Conservation (phyloP, 257 asterid genomes). For the Phtheirospermum japonicum region DNA sequence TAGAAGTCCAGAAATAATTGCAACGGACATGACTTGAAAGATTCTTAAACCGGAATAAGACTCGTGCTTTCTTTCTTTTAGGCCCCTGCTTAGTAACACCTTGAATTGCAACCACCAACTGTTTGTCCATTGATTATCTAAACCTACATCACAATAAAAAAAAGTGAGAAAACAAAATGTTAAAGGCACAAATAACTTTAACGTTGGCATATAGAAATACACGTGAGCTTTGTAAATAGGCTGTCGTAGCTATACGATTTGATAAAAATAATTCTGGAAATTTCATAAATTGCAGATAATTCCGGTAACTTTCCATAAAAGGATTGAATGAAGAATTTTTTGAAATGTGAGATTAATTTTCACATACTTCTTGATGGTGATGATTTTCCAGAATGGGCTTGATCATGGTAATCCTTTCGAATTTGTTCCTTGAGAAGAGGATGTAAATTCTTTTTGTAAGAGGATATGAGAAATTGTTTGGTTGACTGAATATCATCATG, state of each 20-base stretch:
- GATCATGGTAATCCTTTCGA: conserved; percentile 27
- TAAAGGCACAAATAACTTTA: too few relatives aligned
- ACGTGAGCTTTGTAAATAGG: too few relatives aligned
- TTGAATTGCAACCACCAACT: conserved; percentile 87
- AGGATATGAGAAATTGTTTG: conserved; percentile 53
- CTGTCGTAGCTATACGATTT: too few relatives aligned
- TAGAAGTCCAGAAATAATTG: conserved; percentile 68
- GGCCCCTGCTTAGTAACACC: conserved; percentile 73
- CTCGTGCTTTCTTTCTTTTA: conserved; percentile 75
- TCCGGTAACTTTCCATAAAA: too few relatives aligned
- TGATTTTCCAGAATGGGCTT: conserved; percentile 4
- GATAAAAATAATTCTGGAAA: too few relatives aligned
- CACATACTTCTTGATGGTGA: conserved; percentile 31
- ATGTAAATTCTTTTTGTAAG: conserved; percentile 53
- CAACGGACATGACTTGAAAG: conserved; percentile 80
- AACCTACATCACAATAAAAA: conserved; percentile 32
- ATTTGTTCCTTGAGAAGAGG: conserved; percentile 59
- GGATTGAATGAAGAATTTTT: too few relatives aligned
- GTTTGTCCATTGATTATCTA: conserved; percentile 63
- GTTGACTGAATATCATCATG: conserved; percentile 49
- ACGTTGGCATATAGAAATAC: too few relatives aligned
- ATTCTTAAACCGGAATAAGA: conserved; percentile 61
- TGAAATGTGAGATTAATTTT: too few relatives aligned
- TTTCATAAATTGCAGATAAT: too few relatives aligned
- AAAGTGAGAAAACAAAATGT: too few relatives aligned